Evolutionary conservation across 371 early-diverging fungal species (phyloP).

Genomic region (Homolaphlyctis polyrhiza): DNA sequence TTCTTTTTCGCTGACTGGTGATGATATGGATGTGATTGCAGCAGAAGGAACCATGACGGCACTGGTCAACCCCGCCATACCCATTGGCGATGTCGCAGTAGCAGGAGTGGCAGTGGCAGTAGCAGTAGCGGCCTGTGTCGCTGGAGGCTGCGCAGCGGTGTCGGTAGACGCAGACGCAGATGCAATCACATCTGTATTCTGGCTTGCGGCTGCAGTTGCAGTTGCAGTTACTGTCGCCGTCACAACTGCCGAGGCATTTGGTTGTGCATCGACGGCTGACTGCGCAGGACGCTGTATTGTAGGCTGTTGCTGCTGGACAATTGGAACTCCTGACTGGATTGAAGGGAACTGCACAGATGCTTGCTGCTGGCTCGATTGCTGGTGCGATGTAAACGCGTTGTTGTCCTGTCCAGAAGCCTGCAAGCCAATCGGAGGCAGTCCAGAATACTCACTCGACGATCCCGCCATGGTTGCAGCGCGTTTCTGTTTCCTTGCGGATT

Average conservation of each 20-base stretch:
- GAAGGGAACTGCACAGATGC: not conserved
- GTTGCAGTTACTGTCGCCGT: not conserved
- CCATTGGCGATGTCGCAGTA: not conserved
- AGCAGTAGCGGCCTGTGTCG: not conserved
- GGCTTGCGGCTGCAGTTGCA: not conserved
- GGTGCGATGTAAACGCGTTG: too few species aligned
- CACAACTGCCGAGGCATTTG: not conserved
- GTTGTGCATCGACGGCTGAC: too few species aligned
- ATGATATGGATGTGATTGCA: not conserved
- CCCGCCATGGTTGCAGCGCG: not conserved
- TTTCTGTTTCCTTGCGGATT: constrained; percentile 1
- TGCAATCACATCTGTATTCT: not conserved
- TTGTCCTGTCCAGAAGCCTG: too few species aligned
- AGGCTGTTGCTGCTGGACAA: not conserved
- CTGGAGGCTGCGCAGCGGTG: not conserved
- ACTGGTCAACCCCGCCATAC: not conserved
- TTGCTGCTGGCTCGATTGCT: too few species aligned
- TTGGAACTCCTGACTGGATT: not conserved
- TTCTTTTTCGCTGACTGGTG: not conserved
- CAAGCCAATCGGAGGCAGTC: too few species aligned
- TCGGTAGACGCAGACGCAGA: not conserved
- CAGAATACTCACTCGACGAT: too few species aligned
- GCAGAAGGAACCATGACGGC: not conserved
- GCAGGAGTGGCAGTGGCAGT: not conserved
- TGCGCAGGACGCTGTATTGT: not conserved